A percentile compares a stretch with the other conserved stretches of the same genome.
phyloP scores from a whole-genome alignment of 1,284 basidiomycete genomes.

The Exsudoporus floridanus region DNA sequence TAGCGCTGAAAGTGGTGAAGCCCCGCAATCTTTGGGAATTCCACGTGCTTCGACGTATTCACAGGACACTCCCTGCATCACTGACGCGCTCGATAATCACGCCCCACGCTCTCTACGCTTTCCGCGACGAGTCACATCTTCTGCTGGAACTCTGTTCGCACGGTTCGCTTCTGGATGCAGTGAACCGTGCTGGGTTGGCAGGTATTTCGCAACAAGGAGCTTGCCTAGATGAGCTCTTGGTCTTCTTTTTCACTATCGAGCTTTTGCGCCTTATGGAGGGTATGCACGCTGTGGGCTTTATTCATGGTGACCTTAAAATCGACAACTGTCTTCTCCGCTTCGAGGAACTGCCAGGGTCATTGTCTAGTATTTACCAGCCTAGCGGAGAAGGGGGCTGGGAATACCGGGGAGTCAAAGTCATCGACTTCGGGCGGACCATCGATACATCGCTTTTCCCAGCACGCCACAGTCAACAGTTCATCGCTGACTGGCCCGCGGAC shows the following conservation, averaged over 20 bases:
- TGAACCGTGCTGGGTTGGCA: constrained; percentile 78
- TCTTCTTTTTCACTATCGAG: constrained; percentile 94
- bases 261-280: constrained; percentile 82
- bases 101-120: constrained; percentile 78
- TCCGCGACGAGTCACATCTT: constrained; percentile 87
- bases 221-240: constrained; percentile 90
- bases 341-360: constrained; percentile 76
- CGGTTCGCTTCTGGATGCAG: constrained; percentile 90
- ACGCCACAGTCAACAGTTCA: constrained; percentile 65
- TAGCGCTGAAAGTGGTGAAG: constrained; percentile 92
- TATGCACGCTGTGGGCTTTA: constrained; percentile 80
- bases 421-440: constrained; percentile 95
- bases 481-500: constrained; percentile 87
- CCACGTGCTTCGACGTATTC: constrained; percentile 79
- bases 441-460: constrained; percentile 80
- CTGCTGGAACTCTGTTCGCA: constrained; percentile 88
- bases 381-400: constrained; percentile 83
- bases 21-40: constrained; percentile 95
- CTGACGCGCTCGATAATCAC: constrained; percentile 68
- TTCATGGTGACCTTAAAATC: constrained; percentile 99
- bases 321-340: constrained; percentile 96
- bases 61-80: constrained; percentile 57
- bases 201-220: constrained; percentile 76
- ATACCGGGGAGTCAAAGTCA: constrained; percentile 85
- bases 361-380: constrained; percentile 76